Evolutionary conservation across 108 stramenopile species (phyloP).

Genomic region (Skeletonema costatum): DNA sequence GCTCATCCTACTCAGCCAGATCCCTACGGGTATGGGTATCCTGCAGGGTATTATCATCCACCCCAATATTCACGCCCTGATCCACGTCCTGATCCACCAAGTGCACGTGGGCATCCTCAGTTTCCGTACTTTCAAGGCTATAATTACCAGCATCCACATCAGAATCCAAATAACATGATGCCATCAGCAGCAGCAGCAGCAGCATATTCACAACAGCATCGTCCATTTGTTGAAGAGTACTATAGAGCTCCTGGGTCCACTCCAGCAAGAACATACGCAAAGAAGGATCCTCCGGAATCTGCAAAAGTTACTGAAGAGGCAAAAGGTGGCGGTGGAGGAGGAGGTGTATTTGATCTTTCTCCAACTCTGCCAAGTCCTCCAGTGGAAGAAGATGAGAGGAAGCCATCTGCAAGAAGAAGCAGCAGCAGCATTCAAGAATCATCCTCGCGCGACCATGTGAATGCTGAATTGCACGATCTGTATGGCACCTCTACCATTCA

Average conservation of each 20-base stretch:
- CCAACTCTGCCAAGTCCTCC: conserved; percentile 17
- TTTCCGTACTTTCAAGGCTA: background rate
- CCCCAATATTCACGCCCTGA: conserved; percentile 11
- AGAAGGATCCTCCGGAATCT: conserved; percentile 24
- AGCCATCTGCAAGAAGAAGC: conserved; percentile 19
- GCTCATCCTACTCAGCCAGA: background rate
- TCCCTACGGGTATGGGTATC: background rate
- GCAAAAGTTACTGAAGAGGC: background rate
- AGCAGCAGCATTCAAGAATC: conserved; percentile 1
- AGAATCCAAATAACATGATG: background rate
- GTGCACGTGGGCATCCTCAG: conserved; percentile 4
- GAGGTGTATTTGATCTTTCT: background rate
- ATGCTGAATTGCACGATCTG: conserved; percentile 5
- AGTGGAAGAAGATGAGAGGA: conserved; percentile 42
- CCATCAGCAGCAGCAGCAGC: background rate
- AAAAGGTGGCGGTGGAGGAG: background rate
- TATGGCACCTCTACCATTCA: conserved; percentile 40
- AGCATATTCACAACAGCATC: background rate
- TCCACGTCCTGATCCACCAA: conserved; percentile 11
- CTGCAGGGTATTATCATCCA: background rate
- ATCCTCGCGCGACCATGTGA: background rate
- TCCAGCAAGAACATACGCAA: conserved; percentile 9
- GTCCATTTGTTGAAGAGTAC: background rate
- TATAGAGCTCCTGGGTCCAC: conserved; percentile 3
- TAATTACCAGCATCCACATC: background rate